These are phyloP conservation scores for Gremmenia infestans DNA, from an alignment of 2,329 filamentous ascomycete species.

Conservation along the genomic window DNA sequence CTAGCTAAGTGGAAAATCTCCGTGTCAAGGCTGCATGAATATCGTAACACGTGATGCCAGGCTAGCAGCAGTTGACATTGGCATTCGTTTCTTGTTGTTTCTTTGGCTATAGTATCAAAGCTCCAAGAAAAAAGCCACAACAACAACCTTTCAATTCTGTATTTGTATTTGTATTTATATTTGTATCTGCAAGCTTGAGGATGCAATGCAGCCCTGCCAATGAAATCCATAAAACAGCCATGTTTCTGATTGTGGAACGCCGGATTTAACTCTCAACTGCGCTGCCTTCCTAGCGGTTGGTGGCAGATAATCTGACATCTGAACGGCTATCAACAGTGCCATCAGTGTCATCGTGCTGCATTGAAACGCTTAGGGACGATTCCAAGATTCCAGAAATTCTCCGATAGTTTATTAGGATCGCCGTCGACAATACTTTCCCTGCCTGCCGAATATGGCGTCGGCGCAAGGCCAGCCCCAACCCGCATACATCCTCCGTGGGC, in stretches of 20 bases:
- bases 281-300: background rate
- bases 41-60: background rate
- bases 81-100: background rate
- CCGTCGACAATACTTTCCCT: background rate
- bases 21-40: background rate
- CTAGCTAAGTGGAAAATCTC: background rate
- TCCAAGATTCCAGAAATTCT: constrained; percentile 3
- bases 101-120: background rate
- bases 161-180: background rate
- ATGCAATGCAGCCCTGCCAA: background rate
- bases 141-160: background rate
- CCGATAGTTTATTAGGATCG: background rate
- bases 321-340: background rate
- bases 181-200: background rate
- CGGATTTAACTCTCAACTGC: background rate
- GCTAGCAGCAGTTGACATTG: background rate
- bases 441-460: constrained; percentile 19
- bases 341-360: background rate
- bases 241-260: background rate
- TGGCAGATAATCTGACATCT: constrained; percentile 1
- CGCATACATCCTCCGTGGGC: constrained; percentile 72
- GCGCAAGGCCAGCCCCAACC: constrained; percentile 30
- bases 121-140: too few relatives aligned
- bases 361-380: background rate
- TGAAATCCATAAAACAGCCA: background rate